Evolutionary conservation across 2,329 filamentous ascomycete genomes (phyloP), one percentile per base, ranked within the genome.

Genomic region (Cercospora canescens): DNA sequence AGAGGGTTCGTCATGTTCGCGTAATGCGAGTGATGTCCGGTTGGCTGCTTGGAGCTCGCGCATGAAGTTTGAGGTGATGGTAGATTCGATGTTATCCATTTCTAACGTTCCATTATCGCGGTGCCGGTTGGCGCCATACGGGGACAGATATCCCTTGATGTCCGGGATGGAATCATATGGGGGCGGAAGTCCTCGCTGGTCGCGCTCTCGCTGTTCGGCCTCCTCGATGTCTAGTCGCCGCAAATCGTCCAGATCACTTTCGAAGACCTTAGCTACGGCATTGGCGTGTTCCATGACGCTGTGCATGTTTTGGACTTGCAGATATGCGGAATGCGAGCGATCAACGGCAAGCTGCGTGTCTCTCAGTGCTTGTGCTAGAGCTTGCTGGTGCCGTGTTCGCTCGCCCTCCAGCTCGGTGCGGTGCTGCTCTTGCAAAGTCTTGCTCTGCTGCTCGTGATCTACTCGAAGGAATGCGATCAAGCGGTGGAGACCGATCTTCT

Each of bases 111-210:
- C 60, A 18, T 35, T 21, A 28, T 66, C 64, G 5, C 60, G 64
- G 41, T 66, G 60, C 24, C 26, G 55, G 35, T 58, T 58, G 65
- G 67, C 61, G 39, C 39, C 64, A 45, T 69, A 71, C 4, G 72
- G 70, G 16, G 64, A 50, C 28, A 66, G 64, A 14, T 62, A 61
- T n/a, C 30, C 61, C 11, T 70, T 66, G 18, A 67, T 63, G 11
- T 72, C 72, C 35, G 69, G 62, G 6, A 75, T 67, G 18, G 67
- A 66, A 11, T 71, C 71, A 41, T 75, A 75, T 3, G 72, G 68
- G 4, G 72, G 73, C n/a, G 73, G 73, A n/a, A 74, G 64, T 26
- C 48, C 61, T 54, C 16, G 34, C 52, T 55, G 32, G 14, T 55
- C 34, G 21, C 24, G 14, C n/a, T 61, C 58, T 1, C 50, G 35